These are phyloP conservation scores for Penicillium sp. DNA, from an alignment of 2,329 filamentous ascomycete species.

Conservation along the genomic window DNA sequence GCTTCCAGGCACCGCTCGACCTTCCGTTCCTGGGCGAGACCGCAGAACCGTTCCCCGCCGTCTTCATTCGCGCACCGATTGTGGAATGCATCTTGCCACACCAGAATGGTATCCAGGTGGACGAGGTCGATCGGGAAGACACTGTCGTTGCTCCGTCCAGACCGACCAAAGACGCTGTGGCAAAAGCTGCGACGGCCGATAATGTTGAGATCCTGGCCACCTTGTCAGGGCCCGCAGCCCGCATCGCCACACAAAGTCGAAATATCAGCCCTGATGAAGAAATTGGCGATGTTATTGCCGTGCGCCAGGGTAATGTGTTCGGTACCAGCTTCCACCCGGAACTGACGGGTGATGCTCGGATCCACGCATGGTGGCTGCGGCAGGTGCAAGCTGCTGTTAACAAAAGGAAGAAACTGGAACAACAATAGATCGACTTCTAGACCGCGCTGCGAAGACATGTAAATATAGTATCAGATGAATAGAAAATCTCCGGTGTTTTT, in stretches of 20 bases:
- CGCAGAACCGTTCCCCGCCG: conserved; percentile 65
- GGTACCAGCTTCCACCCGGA: conserved; percentile 97
- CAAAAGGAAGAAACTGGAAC: conserved; percentile 25
- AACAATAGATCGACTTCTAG: conserved; percentile 14
- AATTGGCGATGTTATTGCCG: conserved; percentile 76
- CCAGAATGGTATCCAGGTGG: conserved; percentile 51
- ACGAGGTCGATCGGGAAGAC: conserved; percentile 48
- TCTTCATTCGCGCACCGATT: conserved; percentile 93
- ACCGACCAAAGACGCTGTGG: conserved; percentile 46
- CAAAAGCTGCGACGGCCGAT: conserved; percentile 45
- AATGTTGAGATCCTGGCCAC: conserved; percentile 61
- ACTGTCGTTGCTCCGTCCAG: conserved; percentile 60
- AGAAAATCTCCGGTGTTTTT: conserved; percentile 25
- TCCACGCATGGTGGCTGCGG: conserved; percentile 90
- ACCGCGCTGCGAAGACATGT: conserved; percentile 16
- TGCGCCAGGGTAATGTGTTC: conserved; percentile 86
- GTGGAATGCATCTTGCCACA: conserved; percentile 75
- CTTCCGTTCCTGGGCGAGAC: conserved; percentile 64
- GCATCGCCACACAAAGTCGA: conserved; percentile 47
- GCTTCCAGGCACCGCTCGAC: conserved; percentile 74
- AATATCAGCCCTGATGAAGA: conserved; percentile 42
- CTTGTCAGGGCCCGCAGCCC: conserved; percentile 53
- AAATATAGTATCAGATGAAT: conserved; percentile 30
- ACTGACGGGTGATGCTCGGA: conserved; percentile 79
- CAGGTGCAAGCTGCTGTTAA: conserved; percentile 58